Conservation (phyloP, 352 stramenopile species). For the Phytophthora agathidicida region DNA sequence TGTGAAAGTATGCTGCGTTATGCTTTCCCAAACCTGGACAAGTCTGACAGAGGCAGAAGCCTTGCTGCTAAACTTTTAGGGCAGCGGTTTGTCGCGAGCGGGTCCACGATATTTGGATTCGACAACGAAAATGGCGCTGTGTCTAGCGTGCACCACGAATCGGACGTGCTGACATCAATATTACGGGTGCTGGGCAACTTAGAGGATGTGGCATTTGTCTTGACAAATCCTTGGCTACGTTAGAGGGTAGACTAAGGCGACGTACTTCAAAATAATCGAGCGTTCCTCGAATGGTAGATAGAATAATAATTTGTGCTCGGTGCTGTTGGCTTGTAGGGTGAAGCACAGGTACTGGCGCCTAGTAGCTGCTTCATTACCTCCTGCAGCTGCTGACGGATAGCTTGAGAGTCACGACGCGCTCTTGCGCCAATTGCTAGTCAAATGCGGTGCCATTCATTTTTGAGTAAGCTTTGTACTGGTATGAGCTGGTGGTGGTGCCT, state of each 20-base stretch:
- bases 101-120: neutral
- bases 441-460: too few species aligned
- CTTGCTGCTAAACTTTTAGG: neutral
- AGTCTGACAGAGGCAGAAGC: neutral
- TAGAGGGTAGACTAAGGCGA: neutral
- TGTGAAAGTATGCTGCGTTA: neutral
- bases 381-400: too few species aligned
- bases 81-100: neutral
- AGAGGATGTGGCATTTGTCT: neutral
- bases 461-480: too few species aligned
- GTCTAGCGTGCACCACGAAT: neutral
- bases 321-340: too few species aligned
- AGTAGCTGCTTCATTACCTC: too few species aligned
- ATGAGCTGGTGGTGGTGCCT: too few species aligned
- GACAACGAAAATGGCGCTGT: neutral
- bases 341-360: too few species aligned
- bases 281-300: too few species aligned
- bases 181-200: neutral
- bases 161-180: neutral
- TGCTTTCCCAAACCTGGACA: neutral
- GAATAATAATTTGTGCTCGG: too few species aligned
- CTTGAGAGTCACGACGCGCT: too few species aligned
- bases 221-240: neutral
- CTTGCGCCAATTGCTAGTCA: too few species aligned
- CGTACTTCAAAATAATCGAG: too few species aligned